phyloP scores from a whole-genome alignment of 176 grass and related monocot species.

The barley (Hordeum vulgare) region MorexV3_pseudomolecules_assembly NC_058518.1:335768965-335769464 shows the following conservation, averaged over 20 bases:
- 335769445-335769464: conserved; percentile 72
- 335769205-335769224: background rate
- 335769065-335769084: background rate
- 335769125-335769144: background rate
- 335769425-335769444: conserved; percentile 83
- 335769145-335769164: background rate
- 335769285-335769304: background rate
- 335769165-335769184: background rate
- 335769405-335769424: conserved; percentile 86
- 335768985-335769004: conserved; percentile 15
- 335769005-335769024: background rate
- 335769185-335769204: background rate
- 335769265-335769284: background rate
- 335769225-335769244: background rate
- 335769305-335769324: background rate
- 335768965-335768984: background rate
- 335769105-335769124: background rate
- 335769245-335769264: background rate
- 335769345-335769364: conserved; percentile 78
- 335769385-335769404: conserved; percentile 97
- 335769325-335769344: background rate
- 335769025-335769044: background rate
- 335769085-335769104: background rate
- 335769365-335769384: conserved; percentile 78
- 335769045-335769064: background rate